Evolutionary conservation across 2,329 filamentous ascomycete species (phyloP).

Genomic region (Exophiala sideris): DNA sequence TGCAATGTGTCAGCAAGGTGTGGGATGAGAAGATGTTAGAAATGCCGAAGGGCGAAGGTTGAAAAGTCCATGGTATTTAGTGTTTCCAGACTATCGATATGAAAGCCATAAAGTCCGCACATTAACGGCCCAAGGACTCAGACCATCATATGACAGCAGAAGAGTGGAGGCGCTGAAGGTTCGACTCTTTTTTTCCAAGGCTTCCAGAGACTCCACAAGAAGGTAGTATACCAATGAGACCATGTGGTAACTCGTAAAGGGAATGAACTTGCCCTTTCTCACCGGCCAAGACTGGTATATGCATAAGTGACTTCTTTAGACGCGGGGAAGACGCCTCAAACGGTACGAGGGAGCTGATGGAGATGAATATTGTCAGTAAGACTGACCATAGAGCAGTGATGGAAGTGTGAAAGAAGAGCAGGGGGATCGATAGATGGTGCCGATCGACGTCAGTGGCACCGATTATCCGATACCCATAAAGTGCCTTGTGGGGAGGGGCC

Average conservation of each 20-base stretch:
- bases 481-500: too few species aligned
- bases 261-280: too few species aligned
- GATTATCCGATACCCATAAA: too few species aligned
- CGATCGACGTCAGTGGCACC: constrained; percentile 22
- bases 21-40: background rate
- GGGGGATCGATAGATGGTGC: constrained; percentile 3
- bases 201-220: background rate
- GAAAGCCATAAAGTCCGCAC: background rate
- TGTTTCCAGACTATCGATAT: background rate
- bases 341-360: background rate
- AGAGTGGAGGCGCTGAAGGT: background rate
- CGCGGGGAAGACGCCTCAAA: constrained; percentile 2
- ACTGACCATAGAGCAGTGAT: background rate
- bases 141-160: background rate
- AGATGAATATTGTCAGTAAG: constrained; percentile 12
- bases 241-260: background rate
- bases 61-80: background rate
- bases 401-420: background rate
- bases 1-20: too few species aligned
- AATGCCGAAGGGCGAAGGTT: background rate
- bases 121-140: background rate
- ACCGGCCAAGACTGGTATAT: background rate
- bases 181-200: too few species aligned
- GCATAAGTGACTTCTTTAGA: background rate
- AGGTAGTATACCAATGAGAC: background rate